Evolutionary conservation across 2,329 filamentous ascomycete species (phyloP), one percentile per base, ranked within the genome.

Genomic region (Cytospora leucostoma): DNA sequence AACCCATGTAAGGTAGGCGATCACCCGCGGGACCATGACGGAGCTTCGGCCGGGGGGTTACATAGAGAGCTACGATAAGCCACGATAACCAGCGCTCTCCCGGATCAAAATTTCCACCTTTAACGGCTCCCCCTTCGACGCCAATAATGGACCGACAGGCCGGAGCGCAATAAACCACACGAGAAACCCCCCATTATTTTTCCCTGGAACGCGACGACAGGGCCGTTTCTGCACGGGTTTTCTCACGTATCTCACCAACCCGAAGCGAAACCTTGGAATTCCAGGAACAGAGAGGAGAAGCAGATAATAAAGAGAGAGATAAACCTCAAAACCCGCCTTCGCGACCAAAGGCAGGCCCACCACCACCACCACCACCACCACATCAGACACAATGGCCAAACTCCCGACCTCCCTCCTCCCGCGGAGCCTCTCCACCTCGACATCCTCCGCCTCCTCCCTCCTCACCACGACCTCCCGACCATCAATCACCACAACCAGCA

Each of bases 321-420:
- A n/a, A n/a, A n/a, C n/a, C n/a, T n/a, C 33, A 17, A 38, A 40
- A 17, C 33, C 15, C 47, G 34, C 5, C 49, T 21, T n/a, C 6
- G 38, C 44, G 61, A 53, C 59, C 61, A 66, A 44, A 40, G 60
- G 64, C 66, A 65, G 59, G 56, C 61, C 61, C 49, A 58, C 61
- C 60, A 60, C 40, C 63, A 59, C 49, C 62, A 57, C 61, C 49
- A 58, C 61, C 60, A 60, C 40, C 63, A 59, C 49, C 62, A 57
- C n/a, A n/a, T n/a, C n/a, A n/a, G n/a, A n/a, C n/a, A 56, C 27
- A 19, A 75, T 74, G 72, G 71, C 71, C 61, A 72, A 71, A 66
- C 71, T 76, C 66, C 70, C 76, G 50, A 62, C 65, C 62, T 65
- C 71, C 68, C 66, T 75, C 70, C 71, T 72, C 66, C 68, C 66